These are phyloP conservation scores for Athelia psychrophila DNA, from an alignment of 1,284 basidiomycete genomes.

Conservation along the genomic window DNA sequence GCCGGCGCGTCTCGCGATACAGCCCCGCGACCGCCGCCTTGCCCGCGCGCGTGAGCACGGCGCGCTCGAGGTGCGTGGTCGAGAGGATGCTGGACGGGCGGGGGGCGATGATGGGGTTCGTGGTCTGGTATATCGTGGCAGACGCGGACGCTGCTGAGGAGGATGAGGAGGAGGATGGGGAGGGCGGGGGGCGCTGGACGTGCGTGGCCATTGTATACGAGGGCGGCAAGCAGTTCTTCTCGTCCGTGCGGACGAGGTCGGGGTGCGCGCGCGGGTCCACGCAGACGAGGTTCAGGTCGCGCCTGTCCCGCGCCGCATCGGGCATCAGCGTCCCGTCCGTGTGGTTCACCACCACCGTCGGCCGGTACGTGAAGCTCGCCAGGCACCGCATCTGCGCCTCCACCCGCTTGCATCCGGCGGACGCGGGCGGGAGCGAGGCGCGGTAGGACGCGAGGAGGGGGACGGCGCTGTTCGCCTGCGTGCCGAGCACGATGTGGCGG, in stretches of 20 bases:
- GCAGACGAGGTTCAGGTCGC: conserved; percentile 64
- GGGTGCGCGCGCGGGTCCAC: background rate
- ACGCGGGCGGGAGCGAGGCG: conserved; percentile 26
- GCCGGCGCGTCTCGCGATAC: conserved; percentile 29
- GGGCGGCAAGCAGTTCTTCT: conserved; percentile 28
- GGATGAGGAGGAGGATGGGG: conserved; percentile 24
- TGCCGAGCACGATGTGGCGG: conserved; percentile 66
- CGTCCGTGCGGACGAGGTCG: background rate
- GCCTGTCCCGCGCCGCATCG: conserved; percentile 38
- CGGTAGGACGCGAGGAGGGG: conserved; percentile 44
- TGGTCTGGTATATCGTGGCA: conserved; percentile 63
- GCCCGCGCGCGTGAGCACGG: conserved; percentile 47
- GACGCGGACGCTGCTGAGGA: conserved; percentile 23
- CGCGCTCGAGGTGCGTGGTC: conserved; percentile 59
- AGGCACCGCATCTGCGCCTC: conserved; percentile 39
- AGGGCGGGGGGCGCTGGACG: conserved; percentile 33
- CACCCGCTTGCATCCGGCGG: conserved; percentile 25
- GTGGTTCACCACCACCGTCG: conserved; percentile 68
- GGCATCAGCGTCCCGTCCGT: conserved; percentile 60
- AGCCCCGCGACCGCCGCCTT: conserved; percentile 49
- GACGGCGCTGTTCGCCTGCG: conserved; percentile 62
- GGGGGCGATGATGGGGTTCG: conserved; percentile 65
- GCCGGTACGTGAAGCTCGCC: conserved; percentile 42
- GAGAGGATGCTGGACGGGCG: conserved; percentile 47
- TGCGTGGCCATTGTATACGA: conserved; percentile 68